Conservation (phyloP, 2,329 filamentous ascomycete species). For the Didymella keratinophila region DNA sequence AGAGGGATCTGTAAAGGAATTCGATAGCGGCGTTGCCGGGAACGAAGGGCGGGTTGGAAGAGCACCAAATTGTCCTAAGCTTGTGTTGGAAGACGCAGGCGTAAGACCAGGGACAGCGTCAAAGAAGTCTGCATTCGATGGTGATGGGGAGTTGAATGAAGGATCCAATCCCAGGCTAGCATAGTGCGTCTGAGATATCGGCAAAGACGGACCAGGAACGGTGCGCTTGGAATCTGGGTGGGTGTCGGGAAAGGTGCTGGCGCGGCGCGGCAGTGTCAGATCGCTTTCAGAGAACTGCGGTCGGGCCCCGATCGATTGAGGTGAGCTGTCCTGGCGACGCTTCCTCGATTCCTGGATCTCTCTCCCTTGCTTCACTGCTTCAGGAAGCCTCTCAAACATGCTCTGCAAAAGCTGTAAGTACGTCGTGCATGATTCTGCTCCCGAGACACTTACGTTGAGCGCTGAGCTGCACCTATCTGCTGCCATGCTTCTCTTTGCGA, state of each 20-base stretch:
- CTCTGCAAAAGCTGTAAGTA: slow-evolving; percentile 58
- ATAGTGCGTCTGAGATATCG: slow-evolving; percentile 41
- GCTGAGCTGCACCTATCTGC: slow-evolving; percentile 85
- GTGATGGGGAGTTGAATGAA: slow-evolving; percentile 37
- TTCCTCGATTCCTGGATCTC: slow-evolving; percentile 46
- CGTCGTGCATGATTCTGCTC: not conserved
- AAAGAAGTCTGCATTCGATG: slow-evolving; percentile 40
- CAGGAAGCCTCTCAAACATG: slow-evolving; percentile 84
- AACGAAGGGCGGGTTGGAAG: slow-evolving; percentile 40
- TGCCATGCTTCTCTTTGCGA: slow-evolving; percentile 85
- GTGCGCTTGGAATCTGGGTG: slow-evolving; percentile 42
- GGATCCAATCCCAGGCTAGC: slow-evolving; percentile 40
- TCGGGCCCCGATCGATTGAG: slow-evolving; percentile 38
- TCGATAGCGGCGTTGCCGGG: slow-evolving; percentile 39
- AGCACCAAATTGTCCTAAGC: slow-evolving; percentile 38
- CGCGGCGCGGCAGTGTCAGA: slow-evolving; percentile 37
- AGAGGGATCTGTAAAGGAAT: slow-evolving; percentile 42
- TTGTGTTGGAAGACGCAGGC: slow-evolving; percentile 44
- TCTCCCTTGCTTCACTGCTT: slow-evolving; percentile 64
- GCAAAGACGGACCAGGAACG: slow-evolving; percentile 34
- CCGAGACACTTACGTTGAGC: slow-evolving; percentile 68
- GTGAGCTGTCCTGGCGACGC: slow-evolving; percentile 50
- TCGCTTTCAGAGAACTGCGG: slow-evolving; percentile 35
- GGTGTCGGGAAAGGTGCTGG: slow-evolving; percentile 49
- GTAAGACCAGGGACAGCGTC: slow-evolving; percentile 45